A percentile compares a stretch with the other conserved stretches of the same genome.
phyloP scores from a whole-genome alignment of 495 filamentous ascomycete genomes.

The Margaritispora aquatica region DNA sequence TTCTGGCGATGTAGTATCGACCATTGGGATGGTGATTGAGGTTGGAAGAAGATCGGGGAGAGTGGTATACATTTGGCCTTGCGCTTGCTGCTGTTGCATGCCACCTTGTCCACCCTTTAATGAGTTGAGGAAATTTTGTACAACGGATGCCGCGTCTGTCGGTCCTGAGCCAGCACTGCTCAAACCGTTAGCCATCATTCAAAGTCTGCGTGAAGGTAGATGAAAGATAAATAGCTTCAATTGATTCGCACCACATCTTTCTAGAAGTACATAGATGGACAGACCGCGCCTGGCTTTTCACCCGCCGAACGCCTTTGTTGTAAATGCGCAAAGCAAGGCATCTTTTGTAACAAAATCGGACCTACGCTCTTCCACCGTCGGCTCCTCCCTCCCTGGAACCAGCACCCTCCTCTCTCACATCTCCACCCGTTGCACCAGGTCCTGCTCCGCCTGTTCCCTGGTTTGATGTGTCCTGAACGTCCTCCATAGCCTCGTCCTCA shows the following conservation, averaged over 20 bases:
- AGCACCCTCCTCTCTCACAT: conserved; percentile 84
- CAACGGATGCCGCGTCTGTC: conserved; percentile 37
- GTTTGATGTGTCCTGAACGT: conserved; percentile 58
- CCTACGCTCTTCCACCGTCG: conserved; percentile 99
- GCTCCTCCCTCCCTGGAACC: conserved; percentile 84
- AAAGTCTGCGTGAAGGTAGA: not conserved
- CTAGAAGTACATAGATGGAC: conserved; percentile 24
- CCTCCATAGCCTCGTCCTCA: conserved; percentile 80
- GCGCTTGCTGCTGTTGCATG: conserved; percentile 25
- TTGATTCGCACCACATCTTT: conserved; percentile 20
- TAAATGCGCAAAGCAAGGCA: conserved; percentile 18
- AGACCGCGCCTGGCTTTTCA: conserved; percentile 4
- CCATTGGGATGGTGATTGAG: conserved; percentile 65
- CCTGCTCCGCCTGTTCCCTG: conserved; percentile 75
- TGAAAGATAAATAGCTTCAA: conserved; percentile 6
- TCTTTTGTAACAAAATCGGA: conserved; percentile 36
- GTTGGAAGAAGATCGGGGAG: conserved; percentile 81
- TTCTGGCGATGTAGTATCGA: conserved; percentile 56
- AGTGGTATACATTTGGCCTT: conserved; percentile 67
- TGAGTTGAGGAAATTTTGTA: conserved; percentile 84
- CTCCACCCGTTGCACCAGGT: conserved; percentile 78
- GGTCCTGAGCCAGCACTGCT: conserved; percentile 23
- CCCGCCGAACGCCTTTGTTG: conserved; percentile 19
- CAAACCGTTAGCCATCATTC: conserved; percentile 18
- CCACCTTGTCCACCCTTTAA: conserved; percentile 52